Base-by-base conservation (phyloP, 805 yeast species). In the Candida maris region DNA sequence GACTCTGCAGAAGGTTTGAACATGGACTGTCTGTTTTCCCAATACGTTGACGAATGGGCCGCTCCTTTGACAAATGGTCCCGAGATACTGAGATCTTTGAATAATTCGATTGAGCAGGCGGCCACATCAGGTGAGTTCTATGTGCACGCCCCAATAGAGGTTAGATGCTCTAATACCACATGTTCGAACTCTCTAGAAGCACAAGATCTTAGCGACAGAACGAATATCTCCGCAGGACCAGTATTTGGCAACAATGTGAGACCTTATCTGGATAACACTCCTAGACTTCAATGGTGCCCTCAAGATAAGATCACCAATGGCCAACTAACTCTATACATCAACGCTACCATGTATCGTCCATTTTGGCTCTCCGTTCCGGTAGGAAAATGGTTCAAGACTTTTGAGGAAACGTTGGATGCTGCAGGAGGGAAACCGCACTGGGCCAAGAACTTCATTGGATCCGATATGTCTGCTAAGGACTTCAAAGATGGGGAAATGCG, bases 41-140 rank as follows among this genome's bases (percentile, higher is more conserved):
- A 91, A 61, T 89, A 80, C 62, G 97, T 91, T 34, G 80, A 89
- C 56, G 98, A 91, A 64, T 91, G 97, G 97, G 88, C 93, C n/a
- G 77, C 94, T 32, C 97, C 97, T 15, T 65, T 91, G 54, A 71
- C 64, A 17, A 73, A 77, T 45, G 97, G 97, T 4, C 81, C 81
- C 6, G 82, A 77, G 35, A 80, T 83, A 14, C 70, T 89, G 45
- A 56, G 62, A 28, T 68, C 80, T n/a, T 67, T 91, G 41, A 74
- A 78, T 40, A 71, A 71, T 21, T 75, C 77, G 2, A 81, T 85
- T 35, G 57, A 70, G 20, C 66, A 64, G 16, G 95, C 93, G 21
- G 77, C 80, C 21, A 51, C 57, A 9, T 59, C 62, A 10, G 77
- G 77, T 41, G 80, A 79, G 24, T 91, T 72, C 61, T 91, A 71